Evolutionary conservation across 768 basidiomycete species (phyloP).

Genomic region (Chalciporus chontae): DNA sequence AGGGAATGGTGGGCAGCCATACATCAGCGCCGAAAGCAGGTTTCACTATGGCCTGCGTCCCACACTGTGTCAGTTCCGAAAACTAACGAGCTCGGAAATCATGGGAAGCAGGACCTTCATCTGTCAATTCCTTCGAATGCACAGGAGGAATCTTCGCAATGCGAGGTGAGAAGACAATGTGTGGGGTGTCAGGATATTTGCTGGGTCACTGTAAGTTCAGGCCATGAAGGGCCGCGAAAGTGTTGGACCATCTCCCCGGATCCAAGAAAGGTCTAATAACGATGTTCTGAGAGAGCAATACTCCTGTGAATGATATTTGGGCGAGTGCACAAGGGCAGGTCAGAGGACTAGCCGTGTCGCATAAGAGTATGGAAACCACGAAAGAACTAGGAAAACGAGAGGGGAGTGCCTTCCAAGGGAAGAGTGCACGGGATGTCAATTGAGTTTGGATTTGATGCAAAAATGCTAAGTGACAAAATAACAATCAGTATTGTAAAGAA

Average conservation of each 20-base stretch:
- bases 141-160: not conserved
- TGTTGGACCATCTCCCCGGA: not conserved
- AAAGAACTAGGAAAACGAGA: not conserved
- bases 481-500: conserved; percentile 8
- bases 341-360: not conserved
- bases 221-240: not conserved
- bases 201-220: not conserved
- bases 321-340: not conserved
- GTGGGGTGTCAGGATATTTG: no score
- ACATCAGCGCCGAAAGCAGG: not conserved
- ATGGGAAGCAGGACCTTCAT: no score
- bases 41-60: no score
- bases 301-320: no score
- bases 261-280: not conserved
- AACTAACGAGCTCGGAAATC: no score
- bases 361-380: not conserved
- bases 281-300: not conserved
- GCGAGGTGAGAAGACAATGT: not conserved
- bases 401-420: not conserved
- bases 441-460: conserved; percentile 1
- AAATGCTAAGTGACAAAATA: conserved; percentile 15
- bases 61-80: no score
- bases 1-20: not conserved
- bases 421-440: not conserved
- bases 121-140: no score